These are phyloP conservation scores for Turritis glabra DNA, from an alignment of 345 rosid species.

Conservation along the genomic window DNA sequence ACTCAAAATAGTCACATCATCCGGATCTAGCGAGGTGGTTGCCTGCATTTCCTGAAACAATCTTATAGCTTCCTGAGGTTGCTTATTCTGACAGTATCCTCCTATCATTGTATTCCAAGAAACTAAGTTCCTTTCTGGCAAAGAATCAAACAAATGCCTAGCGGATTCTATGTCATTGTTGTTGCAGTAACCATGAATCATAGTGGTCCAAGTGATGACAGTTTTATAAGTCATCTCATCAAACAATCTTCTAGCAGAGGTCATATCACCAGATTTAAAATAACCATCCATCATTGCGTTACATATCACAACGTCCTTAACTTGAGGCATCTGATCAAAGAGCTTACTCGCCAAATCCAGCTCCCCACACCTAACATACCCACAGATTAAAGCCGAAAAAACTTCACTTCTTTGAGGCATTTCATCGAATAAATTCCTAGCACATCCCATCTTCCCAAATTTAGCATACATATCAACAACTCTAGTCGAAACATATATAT, in stretches of 20 bases:
- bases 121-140: slow-evolving; percentile 64
- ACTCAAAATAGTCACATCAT: slow-evolving; percentile 64
- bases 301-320: slow-evolving; percentile 50
- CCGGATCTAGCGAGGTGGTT: slow-evolving; percentile 54
- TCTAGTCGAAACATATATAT: slow-evolving; percentile 66
- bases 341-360: slow-evolving; percentile 50
- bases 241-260: slow-evolving; percentile 58
- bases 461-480: slow-evolving; percentile 74
- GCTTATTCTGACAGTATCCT: slow-evolving; percentile 69
- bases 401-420: slow-evolving; percentile 62
- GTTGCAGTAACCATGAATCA: slow-evolving; percentile 70
- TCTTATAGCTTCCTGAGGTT: slow-evolving; percentile 63
- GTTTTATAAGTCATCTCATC: slow-evolving; percentile 54
- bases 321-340: slow-evolving; percentile 57
- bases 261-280: slow-evolving; percentile 66
- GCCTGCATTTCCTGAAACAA: slow-evolving; percentile 67
- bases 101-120: slow-evolving; percentile 87
- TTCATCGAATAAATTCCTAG: slow-evolving; percentile 60
- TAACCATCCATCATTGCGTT: slow-evolving; percentile 72
- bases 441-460: slow-evolving; percentile 46
- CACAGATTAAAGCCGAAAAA: slow-evolving; percentile 66
- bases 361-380: slow-evolving; percentile 56
- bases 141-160: slow-evolving; percentile 55
- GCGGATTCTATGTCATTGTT: slow-evolving; percentile 56
- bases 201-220: slow-evolving; percentile 74